Percentiles rank a stretch among this genome's conserved stretches.
These are phyloP conservation scores for Fusarium scirpi DNA, from an alignment of 2,329 filamentous ascomycete species.

Conservation along the genomic window DNA sequence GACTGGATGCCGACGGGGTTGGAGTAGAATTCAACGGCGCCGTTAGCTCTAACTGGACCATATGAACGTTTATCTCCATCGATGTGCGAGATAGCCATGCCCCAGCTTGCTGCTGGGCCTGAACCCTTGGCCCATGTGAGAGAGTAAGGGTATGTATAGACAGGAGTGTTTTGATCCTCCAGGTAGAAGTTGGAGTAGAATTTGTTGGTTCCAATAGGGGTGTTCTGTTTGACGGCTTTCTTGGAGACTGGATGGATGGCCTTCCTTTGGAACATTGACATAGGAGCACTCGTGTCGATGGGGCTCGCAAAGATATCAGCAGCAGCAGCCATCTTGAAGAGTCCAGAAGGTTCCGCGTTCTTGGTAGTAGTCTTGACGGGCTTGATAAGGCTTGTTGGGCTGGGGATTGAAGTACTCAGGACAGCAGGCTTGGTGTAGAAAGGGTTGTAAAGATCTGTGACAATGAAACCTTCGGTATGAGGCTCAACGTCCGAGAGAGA, in stretches of 20 bases:
- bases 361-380: conserved; percentile 43
- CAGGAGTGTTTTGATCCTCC: conserved; percentile 73
- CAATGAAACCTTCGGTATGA: conserved; percentile 50
- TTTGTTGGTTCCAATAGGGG: conserved; percentile 79
- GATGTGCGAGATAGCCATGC: conserved; percentile 80
- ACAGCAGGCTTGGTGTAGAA: conserved; percentile 28
- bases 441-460: conserved; percentile 42
- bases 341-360: conserved; percentile 28
- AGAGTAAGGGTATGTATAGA: conserved; percentile 82
- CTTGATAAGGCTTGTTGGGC: conserved; percentile 52
- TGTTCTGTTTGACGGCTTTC: conserved; percentile 61
- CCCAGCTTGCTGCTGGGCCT: conserved; percentile 75
- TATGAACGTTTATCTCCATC: conserved; percentile 75
- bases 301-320: conserved; percentile 68
- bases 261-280: conserved; percentile 59
- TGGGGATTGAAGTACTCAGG: conserved; percentile 49
- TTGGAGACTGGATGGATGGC: conserved; percentile 70
- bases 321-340: conserved; percentile 46
- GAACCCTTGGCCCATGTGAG: conserved; percentile 75
- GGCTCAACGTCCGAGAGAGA: conserved; percentile 48
- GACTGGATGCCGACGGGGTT: conserved; percentile 87
- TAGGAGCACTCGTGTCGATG: conserved; percentile 65
- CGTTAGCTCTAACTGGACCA: conserved; percentile 67
- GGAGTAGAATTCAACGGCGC: conserved; percentile 77
- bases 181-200: conserved; percentile 87